phyloP scores from a whole-genome alignment of 2,329 filamentous ascomycete species.

The Grosmannia huntii region DNA sequence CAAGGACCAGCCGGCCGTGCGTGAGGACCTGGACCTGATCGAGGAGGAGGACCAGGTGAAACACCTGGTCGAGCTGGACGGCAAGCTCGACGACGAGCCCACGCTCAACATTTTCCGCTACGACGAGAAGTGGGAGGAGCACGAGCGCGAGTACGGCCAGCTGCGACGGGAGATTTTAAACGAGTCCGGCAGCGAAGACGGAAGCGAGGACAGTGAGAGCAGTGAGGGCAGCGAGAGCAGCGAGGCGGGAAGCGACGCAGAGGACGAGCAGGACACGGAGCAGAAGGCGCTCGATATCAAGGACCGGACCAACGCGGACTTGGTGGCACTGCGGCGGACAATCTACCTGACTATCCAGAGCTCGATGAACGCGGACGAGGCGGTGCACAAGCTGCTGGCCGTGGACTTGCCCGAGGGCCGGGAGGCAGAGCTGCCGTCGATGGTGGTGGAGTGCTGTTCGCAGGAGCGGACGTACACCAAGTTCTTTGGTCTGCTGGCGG shows the following conservation, averaged over 20 bases:
- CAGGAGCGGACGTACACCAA: conserved; percentile 97
- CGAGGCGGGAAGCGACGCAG: background rate
- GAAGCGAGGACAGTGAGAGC: conserved; percentile 26
- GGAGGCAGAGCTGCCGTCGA: conserved; percentile 83
- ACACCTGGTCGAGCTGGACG: conserved; percentile 70
- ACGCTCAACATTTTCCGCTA: conserved; percentile 91
- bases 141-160: conserved; percentile 81
- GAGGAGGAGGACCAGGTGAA: conserved; percentile 98
- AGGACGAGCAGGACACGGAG: conserved; percentile 57
- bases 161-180: conserved; percentile 90
- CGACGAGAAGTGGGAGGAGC: conserved; percentile 77
- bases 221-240: conserved; percentile 41
- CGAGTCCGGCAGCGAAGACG: conserved; percentile 68
- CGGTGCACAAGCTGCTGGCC: conserved; percentile 92
- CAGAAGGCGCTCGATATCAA: conserved; percentile 88
- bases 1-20: conserved; percentile 84
- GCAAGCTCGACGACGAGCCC: conserved; percentile 74
- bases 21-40: conserved; percentile 85
- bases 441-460: conserved; percentile 94
- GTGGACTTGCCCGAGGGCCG: conserved; percentile 77
- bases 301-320: conserved; percentile 90
- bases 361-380: conserved; percentile 90
- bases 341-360: conserved; percentile 99
- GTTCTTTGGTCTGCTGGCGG: conserved; percentile 89
- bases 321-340: conserved; percentile 83